phyloP scores from a whole-genome alignment of 148 eudicot species.

The Polygonum maritimum region DNA sequence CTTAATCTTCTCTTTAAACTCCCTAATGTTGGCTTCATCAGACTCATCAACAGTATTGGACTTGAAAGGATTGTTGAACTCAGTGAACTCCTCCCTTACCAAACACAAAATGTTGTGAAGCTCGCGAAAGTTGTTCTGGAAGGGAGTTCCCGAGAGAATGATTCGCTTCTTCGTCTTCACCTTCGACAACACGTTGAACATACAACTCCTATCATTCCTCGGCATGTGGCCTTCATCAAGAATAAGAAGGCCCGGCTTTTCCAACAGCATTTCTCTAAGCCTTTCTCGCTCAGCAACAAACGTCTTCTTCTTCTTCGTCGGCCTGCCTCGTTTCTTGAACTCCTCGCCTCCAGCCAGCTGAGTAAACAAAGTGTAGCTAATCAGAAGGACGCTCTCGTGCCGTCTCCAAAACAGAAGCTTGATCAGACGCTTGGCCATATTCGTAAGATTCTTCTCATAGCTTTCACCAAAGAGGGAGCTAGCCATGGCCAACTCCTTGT shows the following conservation, averaged over 20 bases:
- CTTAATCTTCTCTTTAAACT: background rate
- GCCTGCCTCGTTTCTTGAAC: conserved; percentile 12
- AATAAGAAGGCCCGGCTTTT: conserved; percentile 32
- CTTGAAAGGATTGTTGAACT: conserved; percentile 2
- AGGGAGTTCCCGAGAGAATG: conserved; percentile 86
- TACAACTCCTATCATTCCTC: conserved; percentile 40
- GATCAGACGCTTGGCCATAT: conserved; percentile 23
- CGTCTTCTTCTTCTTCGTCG: background rate
- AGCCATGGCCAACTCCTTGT: conserved; percentile 26
- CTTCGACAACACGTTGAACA: conserved; percentile 46
- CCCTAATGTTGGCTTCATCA: conserved; percentile 11
- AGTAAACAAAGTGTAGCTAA: conserved; percentile 56
- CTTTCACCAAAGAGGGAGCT: background rate
- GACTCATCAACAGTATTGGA: background rate
- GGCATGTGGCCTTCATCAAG: conserved; percentile 87
- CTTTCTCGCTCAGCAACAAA: background rate
- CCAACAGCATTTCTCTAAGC: conserved; percentile 32
- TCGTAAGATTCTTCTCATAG: background rate
- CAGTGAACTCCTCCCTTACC: conserved; percentile 39
- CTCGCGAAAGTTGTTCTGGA: conserved; percentile 74
- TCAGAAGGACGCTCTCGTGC: conserved; percentile 48
- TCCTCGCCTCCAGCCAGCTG: conserved; percentile 26
- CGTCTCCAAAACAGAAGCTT: conserved; percentile 47
- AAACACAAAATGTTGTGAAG: conserved; percentile 54
- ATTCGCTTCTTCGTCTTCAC: conserved; percentile 49